Conservation (phyloP, 208 protist genomes). For the Leishmania turanica region DNA sequence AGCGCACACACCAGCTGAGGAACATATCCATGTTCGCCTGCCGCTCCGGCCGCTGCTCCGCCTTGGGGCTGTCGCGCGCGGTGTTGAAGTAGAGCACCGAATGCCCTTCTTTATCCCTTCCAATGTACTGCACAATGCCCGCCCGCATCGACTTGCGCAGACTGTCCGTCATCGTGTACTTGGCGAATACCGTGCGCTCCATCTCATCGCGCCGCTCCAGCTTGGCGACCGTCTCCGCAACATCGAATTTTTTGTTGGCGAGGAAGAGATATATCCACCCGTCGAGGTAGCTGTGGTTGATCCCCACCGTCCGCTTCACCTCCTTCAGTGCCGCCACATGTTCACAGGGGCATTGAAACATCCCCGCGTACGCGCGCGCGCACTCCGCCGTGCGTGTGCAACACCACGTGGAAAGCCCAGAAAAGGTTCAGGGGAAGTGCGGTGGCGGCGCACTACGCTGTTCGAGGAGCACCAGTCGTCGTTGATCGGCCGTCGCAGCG, state of each 20-base stretch:
- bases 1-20: constrained; percentile 67
- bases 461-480: neutral
- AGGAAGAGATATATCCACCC: constrained; percentile 78
- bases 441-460: neutral
- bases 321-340: constrained; percentile 52
- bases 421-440: neutral
- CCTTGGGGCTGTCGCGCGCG: constrained; percentile 41
- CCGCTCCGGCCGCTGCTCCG: constrained; percentile 51
- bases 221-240: constrained; percentile 74
- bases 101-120: constrained; percentile 55
- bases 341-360: constrained; percentile 47
- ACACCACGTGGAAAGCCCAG: neutral
- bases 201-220: constrained; percentile 60
- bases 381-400: neutral
- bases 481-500: neutral
- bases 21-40: constrained; percentile 81
- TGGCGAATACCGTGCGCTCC: constrained; percentile 56
- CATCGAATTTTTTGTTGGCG: constrained; percentile 81
- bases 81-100: constrained; percentile 70
- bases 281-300: constrained; percentile 61
- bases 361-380: neutral
- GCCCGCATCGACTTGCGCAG: constrained; percentile 59
- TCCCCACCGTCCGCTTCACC: constrained; percentile 57
- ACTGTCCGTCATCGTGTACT: constrained; percentile 57
- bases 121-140: constrained; percentile 79